Percentiles rank a stretch among this genome's conserved stretches.
Evolutionary conservation across 768 basidiomycete species (phyloP).

Genomic region (Boletus speciosus): DNA sequence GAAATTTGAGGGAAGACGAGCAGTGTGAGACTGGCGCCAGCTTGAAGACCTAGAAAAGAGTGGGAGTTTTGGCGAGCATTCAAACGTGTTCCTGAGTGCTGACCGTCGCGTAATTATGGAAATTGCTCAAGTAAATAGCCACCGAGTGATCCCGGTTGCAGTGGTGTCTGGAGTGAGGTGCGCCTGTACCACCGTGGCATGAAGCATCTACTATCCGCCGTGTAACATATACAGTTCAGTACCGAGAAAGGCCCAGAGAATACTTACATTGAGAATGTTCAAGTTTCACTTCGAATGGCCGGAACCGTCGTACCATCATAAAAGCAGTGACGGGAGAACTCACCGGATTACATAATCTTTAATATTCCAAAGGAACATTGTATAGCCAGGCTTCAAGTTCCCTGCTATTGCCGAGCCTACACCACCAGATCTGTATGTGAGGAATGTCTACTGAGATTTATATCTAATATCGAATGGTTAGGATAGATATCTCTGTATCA

Average conservation of each 20-base stretch:
- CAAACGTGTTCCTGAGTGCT: slow-evolving; percentile 21
- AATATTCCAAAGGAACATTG: too few relatives aligned
- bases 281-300: background rate
- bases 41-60: background rate
- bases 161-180: background rate
- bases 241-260: background rate
- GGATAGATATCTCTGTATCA: too few relatives aligned
- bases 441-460: too few relatives aligned
- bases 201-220: background rate
- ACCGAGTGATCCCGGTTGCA: background rate
- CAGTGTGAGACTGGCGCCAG: slow-evolving; percentile 9
- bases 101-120: slow-evolving; percentile 19
- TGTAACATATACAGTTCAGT: background rate
- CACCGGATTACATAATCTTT: background rate
- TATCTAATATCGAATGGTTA: too few relatives aligned
- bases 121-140: background rate
- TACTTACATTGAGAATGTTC: background rate
- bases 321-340: slow-evolving; percentile 1
- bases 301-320: background rate
- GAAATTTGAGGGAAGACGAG: background rate
- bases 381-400: too few relatives aligned
- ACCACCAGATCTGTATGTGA: too few relatives aligned
- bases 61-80: slow-evolving; percentile 13
- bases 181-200: background rate
- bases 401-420: too few relatives aligned